Conservation (phyloP, 2,329 filamentous ascomycete genomes). For the Coleophoma eucalyptorum region DNA sequence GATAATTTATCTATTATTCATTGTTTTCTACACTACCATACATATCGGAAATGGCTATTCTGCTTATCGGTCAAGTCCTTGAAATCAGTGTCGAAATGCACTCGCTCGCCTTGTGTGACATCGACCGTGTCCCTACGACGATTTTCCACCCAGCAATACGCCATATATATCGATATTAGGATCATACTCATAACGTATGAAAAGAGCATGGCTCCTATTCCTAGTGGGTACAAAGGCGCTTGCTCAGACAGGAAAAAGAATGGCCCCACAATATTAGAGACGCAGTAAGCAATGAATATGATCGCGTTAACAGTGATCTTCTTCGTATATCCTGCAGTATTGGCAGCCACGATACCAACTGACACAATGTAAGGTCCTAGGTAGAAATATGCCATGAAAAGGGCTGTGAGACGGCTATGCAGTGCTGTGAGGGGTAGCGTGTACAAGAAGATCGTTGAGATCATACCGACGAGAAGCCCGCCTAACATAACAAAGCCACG, state of each 20-base stretch:
- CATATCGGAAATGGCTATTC: not conserved
- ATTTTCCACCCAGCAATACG: conserved; percentile 29
- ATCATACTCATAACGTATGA: conserved; percentile 27
- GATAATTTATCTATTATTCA: too few species aligned
- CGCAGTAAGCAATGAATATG: conserved; percentile 34
- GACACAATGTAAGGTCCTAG: conserved; percentile 15
- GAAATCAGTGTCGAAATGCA: not conserved
- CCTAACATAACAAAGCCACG: not conserved
- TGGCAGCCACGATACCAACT: conserved; percentile 30
- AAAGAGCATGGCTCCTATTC: conserved; percentile 31
- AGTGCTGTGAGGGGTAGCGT: not conserved
- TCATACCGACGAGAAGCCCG: not conserved
- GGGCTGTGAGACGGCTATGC: not conserved
- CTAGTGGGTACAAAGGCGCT: conserved; percentile 30
- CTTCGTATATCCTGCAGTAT: too few species aligned
- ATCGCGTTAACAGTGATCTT: conserved; percentile 36
- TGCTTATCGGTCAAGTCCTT: conserved; percentile 1
- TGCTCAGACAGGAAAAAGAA: conserved; percentile 36
- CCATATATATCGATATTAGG: conserved; percentile 18
- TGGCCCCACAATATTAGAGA: conserved; percentile 39
- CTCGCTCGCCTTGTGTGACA: not conserved
- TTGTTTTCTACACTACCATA: too few species aligned
- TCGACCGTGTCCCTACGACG: conserved; percentile 15
- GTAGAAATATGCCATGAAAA: not conserved
- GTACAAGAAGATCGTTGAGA: not conserved